A percentile compares a stretch with the other conserved stretches of the same genome.
phyloP scores from a whole-genome alignment of 805 yeast species.

The Metschnikowia cubensis region DNA sequence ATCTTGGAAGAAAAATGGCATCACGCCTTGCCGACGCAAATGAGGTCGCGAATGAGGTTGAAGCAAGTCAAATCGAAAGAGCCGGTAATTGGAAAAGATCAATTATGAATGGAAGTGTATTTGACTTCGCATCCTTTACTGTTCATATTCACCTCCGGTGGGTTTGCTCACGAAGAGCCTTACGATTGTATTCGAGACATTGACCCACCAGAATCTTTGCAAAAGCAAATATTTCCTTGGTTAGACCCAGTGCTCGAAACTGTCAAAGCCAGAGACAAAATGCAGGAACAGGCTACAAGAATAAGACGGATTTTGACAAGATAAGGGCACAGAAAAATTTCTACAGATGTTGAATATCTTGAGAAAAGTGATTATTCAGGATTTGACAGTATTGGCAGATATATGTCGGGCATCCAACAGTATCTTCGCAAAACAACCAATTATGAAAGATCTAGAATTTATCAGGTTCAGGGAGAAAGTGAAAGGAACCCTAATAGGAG shows the following conservation, averaged over 20 bases:
- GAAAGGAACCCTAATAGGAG: background rate
- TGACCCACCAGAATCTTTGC: conserved; percentile 3
- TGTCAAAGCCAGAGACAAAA: background rate
- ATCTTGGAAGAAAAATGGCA: background rate
- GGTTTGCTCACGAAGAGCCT: conserved; percentile 3
- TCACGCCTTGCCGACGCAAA: background rate
- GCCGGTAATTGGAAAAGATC: background rate
- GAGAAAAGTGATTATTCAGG: background rate
- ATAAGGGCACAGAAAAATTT: background rate
- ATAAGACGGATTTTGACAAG: background rate
- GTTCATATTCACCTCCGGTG: conserved; percentile 5
- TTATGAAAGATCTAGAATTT: background rate
- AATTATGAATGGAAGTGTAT: background rate
- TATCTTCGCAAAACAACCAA: background rate
- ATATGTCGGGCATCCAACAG: background rate
- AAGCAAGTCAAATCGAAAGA: background rate
- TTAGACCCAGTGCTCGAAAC: background rate
- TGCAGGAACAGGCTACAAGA: background rate
- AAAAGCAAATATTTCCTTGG: conserved; percentile 7
- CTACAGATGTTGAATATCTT: background rate
- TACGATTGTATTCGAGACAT: conserved; percentile 6
- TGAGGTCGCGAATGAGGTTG: background rate
- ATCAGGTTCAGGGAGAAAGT: background rate
- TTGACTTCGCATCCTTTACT: background rate
- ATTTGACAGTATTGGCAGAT: background rate